phyloP scores from a whole-genome alignment of 163 green algal genomes.

The Volvox carteri region DNA sequence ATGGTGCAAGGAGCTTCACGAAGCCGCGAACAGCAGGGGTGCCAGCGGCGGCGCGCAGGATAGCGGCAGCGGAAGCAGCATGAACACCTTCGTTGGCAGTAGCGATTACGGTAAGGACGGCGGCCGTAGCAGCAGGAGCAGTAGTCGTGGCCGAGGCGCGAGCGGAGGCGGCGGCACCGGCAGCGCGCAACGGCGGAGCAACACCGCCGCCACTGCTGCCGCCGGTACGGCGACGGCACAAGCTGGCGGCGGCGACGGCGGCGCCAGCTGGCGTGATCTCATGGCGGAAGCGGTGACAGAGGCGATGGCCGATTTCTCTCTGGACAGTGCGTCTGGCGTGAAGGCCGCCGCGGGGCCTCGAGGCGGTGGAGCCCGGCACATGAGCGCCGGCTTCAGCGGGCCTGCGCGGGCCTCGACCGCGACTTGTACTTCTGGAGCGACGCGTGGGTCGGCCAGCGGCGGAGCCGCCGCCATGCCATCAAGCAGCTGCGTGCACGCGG shows the following conservation, averaged over 20 bases:
- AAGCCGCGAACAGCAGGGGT: background rate
- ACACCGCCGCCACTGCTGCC: background rate
- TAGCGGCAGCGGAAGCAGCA: background rate
- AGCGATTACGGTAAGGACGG: background rate
- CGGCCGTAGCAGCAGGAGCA: background rate
- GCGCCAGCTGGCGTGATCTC: background rate
- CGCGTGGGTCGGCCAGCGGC: background rate
- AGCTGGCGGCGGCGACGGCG: background rate
- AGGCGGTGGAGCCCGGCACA: background rate
- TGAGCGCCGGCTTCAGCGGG: background rate
- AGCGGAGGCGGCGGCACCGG: background rate
- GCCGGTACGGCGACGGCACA: background rate
- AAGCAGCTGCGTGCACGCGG: background rate
- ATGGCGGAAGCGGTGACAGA: constrained; percentile 9
- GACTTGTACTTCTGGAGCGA: no score
- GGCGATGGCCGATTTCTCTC: no score
- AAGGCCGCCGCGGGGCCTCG: background rate
- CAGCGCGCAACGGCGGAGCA: background rate
- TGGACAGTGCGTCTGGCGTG: no score
- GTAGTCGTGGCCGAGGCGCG: no score
- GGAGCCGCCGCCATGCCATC: background rate
- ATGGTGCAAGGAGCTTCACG: constrained; percentile 19
- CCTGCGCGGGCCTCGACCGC: no score
- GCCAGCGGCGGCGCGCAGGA: background rate
- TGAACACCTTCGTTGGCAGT: background rate